Conservation (phyloP, 148 eudicot genomes). For the Nepenthes mirabilis region DNA sequence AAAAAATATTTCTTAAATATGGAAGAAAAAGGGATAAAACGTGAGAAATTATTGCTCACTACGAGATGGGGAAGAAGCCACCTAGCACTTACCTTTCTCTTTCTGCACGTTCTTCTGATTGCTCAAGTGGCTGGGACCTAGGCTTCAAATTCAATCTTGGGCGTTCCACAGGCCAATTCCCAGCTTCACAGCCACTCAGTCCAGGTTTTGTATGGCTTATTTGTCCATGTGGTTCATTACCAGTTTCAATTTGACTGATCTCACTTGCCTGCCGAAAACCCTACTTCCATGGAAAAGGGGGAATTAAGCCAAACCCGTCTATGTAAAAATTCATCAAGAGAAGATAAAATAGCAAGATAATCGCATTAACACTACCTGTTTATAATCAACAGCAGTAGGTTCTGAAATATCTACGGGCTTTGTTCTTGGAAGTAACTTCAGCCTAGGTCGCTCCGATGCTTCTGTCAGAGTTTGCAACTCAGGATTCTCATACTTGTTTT, state of each 20-base stretch:
- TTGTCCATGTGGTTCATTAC: constrained; percentile 20
- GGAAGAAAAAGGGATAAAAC: not conserved
- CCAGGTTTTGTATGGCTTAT: constrained; percentile 21
- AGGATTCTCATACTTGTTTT: constrained; percentile 19
- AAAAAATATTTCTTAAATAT: too few relatives aligned
- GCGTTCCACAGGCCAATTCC: constrained; percentile 41
- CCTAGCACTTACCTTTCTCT: constrained; percentile 37
- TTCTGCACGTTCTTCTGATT: constrained; percentile 21
- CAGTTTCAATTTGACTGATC: constrained; percentile 16
- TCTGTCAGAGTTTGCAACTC: constrained; percentile 25
- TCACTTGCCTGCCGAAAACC: constrained; percentile 25
- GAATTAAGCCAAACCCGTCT: not conserved
- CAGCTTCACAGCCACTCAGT: constrained; percentile 23
- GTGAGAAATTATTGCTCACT: not conserved
- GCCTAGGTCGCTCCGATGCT: constrained; percentile 49
- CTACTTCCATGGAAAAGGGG: constrained; percentile 7
- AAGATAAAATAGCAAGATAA: not conserved
- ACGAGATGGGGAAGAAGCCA: not conserved
- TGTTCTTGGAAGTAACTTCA: constrained; percentile 75
- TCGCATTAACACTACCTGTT: constrained; percentile 31
- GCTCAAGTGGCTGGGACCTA: constrained; percentile 46
- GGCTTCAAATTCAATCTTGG: constrained; percentile 84
- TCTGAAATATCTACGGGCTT: constrained; percentile 55
- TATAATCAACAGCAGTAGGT: constrained; percentile 23
- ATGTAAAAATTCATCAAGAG: not conserved